Conservation (phyloP, 768 basidiomycete genomes). For the Amanita polypyramis region DNA sequence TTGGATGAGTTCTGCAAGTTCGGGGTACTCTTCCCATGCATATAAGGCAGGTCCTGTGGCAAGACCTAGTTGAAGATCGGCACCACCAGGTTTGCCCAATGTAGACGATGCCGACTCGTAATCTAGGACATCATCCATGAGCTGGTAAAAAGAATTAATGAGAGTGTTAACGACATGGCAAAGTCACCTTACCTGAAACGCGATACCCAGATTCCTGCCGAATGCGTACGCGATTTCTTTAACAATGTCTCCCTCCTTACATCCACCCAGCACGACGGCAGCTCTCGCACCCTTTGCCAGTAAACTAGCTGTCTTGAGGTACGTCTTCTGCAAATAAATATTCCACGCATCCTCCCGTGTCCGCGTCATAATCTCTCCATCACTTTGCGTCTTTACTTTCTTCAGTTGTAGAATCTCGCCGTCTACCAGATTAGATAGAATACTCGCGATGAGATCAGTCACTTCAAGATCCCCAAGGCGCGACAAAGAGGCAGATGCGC, state of each 20-base stretch:
- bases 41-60: conserved; percentile 92
- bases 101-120: conserved; percentile 69
- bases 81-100: conserved; percentile 87
- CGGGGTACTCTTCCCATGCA: conserved; percentile 89
- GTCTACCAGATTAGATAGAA: conserved; percentile 85
- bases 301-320: conserved; percentile 86
- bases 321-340: conserved; percentile 86
- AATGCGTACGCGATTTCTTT: conserved; percentile 97
- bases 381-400: conserved; percentile 33
- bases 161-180: background rate
- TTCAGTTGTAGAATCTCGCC: conserved; percentile 87
- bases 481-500: conserved; percentile 72
- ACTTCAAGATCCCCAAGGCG: conserved; percentile 77
- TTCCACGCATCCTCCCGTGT: conserved; percentile 47
- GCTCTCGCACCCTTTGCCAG: conserved; percentile 90
- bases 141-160: conserved; percentile 31
- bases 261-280: conserved; percentile 83
- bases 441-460: conserved; percentile 79
- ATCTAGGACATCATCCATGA: conserved; percentile 93
- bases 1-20: conserved; percentile 77
- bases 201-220: conserved; percentile 87
- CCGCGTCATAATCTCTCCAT: conserved; percentile 11
- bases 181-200: conserved; percentile 74
- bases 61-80: conserved; percentile 73
- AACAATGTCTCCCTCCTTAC: conserved; percentile 71